phyloP scores from a whole-genome alignment of 1,284 basidiomycete genomes.

The Cutaneotrichosporon cavernicola region DNA sequence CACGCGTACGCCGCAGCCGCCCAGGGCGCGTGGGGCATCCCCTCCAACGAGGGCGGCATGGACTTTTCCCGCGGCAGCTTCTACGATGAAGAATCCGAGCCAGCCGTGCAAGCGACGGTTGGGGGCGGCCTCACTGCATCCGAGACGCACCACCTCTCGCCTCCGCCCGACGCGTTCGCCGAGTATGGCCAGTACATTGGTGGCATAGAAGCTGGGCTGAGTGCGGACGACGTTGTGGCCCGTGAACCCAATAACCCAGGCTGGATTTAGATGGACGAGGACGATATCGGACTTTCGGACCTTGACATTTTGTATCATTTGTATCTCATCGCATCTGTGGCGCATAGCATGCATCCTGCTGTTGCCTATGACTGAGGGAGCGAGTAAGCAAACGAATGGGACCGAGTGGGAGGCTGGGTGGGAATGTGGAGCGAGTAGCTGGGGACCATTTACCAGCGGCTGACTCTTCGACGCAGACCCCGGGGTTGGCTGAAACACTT shows the following conservation, averaged over 20 bases:
- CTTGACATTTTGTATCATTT: background rate
- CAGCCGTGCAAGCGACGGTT: background rate
- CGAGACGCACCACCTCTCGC: background rate
- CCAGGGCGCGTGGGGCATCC: slow-evolving; percentile 38
- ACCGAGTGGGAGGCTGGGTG: too few species aligned
- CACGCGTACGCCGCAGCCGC: slow-evolving; percentile 18
- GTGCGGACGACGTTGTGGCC: background rate
- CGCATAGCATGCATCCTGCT: background rate
- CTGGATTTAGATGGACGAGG: background rate
- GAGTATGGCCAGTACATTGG: slow-evolving; percentile 32
- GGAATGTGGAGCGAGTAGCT: too few species aligned
- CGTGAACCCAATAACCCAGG: background rate
- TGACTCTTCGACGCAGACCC: too few species aligned
- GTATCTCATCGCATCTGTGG: background rate
- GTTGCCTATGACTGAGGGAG: background rate
- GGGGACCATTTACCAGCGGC: too few species aligned
- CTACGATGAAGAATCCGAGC: background rate
- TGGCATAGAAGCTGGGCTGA: slow-evolving; percentile 2
- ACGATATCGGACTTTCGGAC: background rate
- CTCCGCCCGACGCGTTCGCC: slow-evolving; percentile 39
- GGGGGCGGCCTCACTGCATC: background rate
- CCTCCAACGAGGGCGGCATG: slow-evolving; percentile 31
- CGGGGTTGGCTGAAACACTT: too few species aligned
- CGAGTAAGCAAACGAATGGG: background rate
- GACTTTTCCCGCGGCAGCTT: slow-evolving; percentile 12